These are phyloP conservation scores for Lentinus brumalis DNA, from an alignment of 768 basidiomycete species.

Conservation along the genomic window DNA sequence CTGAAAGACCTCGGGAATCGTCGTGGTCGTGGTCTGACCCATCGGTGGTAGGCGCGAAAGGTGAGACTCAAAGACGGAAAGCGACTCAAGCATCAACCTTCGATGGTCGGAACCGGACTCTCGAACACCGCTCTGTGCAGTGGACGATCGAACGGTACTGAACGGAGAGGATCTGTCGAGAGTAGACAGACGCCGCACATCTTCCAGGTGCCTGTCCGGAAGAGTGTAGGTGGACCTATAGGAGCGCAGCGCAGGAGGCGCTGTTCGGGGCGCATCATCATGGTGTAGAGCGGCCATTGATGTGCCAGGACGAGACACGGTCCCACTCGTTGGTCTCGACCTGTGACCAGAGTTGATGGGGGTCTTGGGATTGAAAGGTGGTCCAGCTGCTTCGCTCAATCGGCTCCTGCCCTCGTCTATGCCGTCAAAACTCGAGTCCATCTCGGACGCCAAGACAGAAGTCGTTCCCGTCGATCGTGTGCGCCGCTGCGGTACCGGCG, in stretches of 20 bases:
- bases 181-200: constrained; percentile 4
- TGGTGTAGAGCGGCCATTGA: constrained; percentile 38
- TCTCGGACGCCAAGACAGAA: constrained; percentile 17
- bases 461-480: constrained; percentile 27
- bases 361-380: constrained; percentile 8
- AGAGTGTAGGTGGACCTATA: constrained; percentile 46
- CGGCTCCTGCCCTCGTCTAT: constrained; percentile 11
- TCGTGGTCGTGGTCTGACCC: constrained; percentile 40
- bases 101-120: constrained; percentile 53
- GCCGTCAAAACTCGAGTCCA: constrained; percentile 9
- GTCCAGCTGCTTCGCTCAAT: constrained; percentile 19
- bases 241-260: constrained; percentile 40
- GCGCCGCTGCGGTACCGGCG: constrained; percentile 16
- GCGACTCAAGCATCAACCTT: constrained; percentile 67
- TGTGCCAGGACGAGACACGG: constrained; percentile 28
- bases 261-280: constrained; percentile 38
- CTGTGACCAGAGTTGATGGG: constrained; percentile 15
- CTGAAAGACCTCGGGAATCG: constrained; percentile 56
- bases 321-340: constrained; percentile 12
- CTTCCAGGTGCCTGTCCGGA: constrained; percentile 5
- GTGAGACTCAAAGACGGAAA: constrained; percentile 70
- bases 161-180: constrained; percentile 22
- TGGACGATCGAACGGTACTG: constrained; percentile 10
- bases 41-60: constrained; percentile 55
- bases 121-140: constrained; percentile 16